Conservation (phyloP, 805 yeast species). For the Candida ponderosae region DNA sequence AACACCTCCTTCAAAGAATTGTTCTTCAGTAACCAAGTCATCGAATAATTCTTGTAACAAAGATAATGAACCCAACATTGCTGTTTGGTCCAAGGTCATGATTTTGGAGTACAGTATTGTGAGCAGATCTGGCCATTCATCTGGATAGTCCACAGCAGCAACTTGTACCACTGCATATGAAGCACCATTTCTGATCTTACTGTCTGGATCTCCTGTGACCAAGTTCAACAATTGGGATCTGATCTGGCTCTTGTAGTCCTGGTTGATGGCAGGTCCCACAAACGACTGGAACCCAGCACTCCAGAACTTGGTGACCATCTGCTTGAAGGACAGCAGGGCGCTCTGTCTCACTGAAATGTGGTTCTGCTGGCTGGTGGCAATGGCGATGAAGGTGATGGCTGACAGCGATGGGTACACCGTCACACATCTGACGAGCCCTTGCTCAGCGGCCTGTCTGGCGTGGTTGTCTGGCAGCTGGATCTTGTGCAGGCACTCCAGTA, state of each 20-base stretch:
- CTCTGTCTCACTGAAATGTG: conserved; percentile 45
- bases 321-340: conserved; percentile 57
- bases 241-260: conserved; percentile 41
- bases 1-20: conserved; percentile 71
- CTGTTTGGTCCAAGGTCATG: conserved; percentile 16
- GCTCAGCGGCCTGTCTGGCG: conserved; percentile 45
- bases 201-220: conserved; percentile 33
- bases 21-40: conserved; percentile 79
- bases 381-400: conserved; percentile 32
- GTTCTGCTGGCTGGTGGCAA: conserved; percentile 25
- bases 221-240: conserved; percentile 44
- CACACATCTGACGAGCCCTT: conserved; percentile 33
- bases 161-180: conserved; percentile 77
- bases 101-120: conserved; percentile 36
- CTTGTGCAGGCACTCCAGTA: conserved; percentile 14
- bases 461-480: conserved; percentile 34
- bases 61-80: conserved; percentile 44
- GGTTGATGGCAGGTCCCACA: conserved; percentile 54
- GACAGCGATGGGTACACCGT: conserved; percentile 41
- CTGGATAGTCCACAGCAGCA: conserved; percentile 87
- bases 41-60: conserved; percentile 74
- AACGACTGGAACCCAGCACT: conserved; percentile 74
- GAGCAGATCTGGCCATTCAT: conserved; percentile 83
- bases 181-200: conserved; percentile 58
- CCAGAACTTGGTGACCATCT: conserved; percentile 71